Percentiles rank a stretch among this genome's conserved stretches.
Evolutionary conservation across 2,329 filamentous ascomycete species (phyloP).

Genomic region (Sphaerostilbella broomeana): DNA sequence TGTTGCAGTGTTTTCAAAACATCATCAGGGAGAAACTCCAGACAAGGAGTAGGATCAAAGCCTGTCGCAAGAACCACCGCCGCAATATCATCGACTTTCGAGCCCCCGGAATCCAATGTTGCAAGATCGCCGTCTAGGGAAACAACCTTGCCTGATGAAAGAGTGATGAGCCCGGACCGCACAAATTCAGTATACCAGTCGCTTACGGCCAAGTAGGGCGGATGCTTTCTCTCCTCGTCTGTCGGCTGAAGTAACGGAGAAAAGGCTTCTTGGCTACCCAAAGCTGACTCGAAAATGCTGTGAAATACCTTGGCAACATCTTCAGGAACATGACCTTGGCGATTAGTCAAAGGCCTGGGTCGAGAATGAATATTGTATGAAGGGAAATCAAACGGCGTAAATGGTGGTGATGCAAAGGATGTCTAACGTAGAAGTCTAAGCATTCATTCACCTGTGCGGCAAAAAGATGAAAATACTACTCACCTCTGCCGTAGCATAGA

Average conservation of each 20-base stretch:
- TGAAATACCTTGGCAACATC: slow-evolving; percentile 52
- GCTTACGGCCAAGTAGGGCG: slow-evolving; percentile 61
- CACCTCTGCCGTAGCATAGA: slow-evolving; percentile 47
- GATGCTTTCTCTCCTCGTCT: slow-evolving; percentile 37
- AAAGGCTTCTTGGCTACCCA: slow-evolving; percentile 51
- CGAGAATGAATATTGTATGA: slow-evolving; percentile 64
- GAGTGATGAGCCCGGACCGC: slow-evolving; percentile 52
- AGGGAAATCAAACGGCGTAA: slow-evolving; percentile 65
- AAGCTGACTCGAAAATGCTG: slow-evolving; percentile 37
- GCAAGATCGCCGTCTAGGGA: slow-evolving; percentile 31
- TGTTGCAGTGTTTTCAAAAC: slow-evolving; percentile 53
- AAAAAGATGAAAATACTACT: slow-evolving; percentile 9
- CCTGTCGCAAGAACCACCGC: slow-evolving; percentile 71
- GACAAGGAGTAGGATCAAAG: slow-evolving; percentile 57
- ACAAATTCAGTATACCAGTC: slow-evolving; percentile 71
- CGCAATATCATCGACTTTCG: slow-evolving; percentile 48
- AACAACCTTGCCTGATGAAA: slow-evolving; percentile 41
- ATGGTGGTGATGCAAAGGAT: slow-evolving; percentile 45
- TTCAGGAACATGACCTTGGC: slow-evolving; percentile 55
- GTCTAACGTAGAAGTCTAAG: too few species aligned
- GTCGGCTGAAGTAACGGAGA: slow-evolving; percentile 36
- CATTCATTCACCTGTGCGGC: too few species aligned
- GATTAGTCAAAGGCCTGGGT: slow-evolving; percentile 52
- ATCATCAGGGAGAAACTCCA: slow-evolving; percentile 56
- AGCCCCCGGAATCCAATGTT: slow-evolving; percentile 23